Percentiles rank a stretch among this genome's conserved stretches.
Conservation (phyloP, 164 flowering plant genomes). For the Brasenia schreberi region DNA sequence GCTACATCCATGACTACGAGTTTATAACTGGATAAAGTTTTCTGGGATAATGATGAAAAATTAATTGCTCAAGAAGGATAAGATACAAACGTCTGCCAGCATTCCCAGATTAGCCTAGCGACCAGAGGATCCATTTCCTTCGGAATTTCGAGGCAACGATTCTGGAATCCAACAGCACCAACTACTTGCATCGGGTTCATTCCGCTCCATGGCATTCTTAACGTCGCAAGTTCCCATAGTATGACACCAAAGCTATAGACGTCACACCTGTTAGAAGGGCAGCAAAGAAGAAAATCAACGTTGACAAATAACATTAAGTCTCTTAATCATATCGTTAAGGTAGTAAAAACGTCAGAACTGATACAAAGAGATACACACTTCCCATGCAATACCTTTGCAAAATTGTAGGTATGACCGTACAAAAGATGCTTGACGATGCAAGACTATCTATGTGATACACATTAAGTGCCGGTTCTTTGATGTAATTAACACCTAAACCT, state of each 20-base stretch:
- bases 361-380: too few relatives aligned
- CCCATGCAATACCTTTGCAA: too few relatives aligned
- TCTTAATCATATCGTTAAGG: too few relatives aligned
- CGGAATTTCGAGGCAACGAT: constrained; percentile 85
- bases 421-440: too few relatives aligned
- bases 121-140: constrained; percentile 86
- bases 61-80: not conserved
- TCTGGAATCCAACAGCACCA: constrained; percentile 97
- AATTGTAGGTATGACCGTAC: too few relatives aligned
- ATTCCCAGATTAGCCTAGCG: constrained; percentile 72
- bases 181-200: constrained; percentile 99
- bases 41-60: not conserved
- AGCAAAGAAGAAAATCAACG: not conserved
- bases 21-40: too few relatives aligned
- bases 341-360: too few relatives aligned
- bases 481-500: too few relatives aligned
- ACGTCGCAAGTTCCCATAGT: constrained; percentile 95
- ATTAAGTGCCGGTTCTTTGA: too few relatives aligned
- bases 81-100: constrained; percentile 87
- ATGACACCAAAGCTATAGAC: constrained; percentile 96
- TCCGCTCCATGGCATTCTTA: constrained; percentile 95
- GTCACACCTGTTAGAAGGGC: constrained; percentile 63
- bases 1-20: too few relatives aligned
- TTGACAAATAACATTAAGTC: too few relatives aligned
- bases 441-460: too few relatives aligned